Percentiles rank a stretch among this genome's conserved stretches.
These are phyloP conservation scores for Termitomyces sp. DNA, from an alignment of 768 basidiomycete species.

Conservation along the genomic window DNA sequence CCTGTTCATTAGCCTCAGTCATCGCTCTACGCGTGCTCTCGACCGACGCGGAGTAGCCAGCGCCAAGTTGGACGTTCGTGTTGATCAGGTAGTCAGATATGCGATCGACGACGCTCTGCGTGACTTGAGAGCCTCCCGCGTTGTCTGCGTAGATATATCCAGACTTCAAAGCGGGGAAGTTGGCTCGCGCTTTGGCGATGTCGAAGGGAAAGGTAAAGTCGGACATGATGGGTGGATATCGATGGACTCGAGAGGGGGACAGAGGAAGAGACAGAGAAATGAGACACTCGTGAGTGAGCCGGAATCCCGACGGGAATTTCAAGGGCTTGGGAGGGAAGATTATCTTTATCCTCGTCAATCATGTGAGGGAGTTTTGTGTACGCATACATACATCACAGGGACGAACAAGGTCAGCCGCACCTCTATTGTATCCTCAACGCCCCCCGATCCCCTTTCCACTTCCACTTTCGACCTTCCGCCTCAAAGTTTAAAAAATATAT, in stretches of 20 bases:
- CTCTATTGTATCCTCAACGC: no score
- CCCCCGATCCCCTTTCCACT: no score
- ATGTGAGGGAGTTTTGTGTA: no score
- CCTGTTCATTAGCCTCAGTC: conserved; percentile 42
- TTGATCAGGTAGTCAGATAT: conserved; percentile 65
- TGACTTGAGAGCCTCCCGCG: conserved; percentile 68
- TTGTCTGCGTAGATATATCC: conserved; percentile 72
- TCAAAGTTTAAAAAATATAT: no score
- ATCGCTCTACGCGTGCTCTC: conserved; percentile 45
- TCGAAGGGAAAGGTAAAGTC: conserved; percentile 31
- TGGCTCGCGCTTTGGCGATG: conserved; percentile 45
- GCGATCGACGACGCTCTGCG: conserved; percentile 48
- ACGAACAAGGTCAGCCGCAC: no score
- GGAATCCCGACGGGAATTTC: not conserved
- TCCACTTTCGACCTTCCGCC: no score
- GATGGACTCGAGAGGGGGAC: not conserved
- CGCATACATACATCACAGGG: no score
- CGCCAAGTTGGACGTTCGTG: conserved; percentile 72
- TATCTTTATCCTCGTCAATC: no score
- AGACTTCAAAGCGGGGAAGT: conserved; percentile 55
- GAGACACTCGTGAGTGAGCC: no score
- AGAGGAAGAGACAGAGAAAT: not conserved
- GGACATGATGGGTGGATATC: conserved; percentile 16
- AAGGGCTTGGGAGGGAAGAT: no score
- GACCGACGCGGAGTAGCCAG: conserved; percentile 57